Conservation (phyloP, 1,139 yeast species). For the Suhomyces yuchorum region DNA sequence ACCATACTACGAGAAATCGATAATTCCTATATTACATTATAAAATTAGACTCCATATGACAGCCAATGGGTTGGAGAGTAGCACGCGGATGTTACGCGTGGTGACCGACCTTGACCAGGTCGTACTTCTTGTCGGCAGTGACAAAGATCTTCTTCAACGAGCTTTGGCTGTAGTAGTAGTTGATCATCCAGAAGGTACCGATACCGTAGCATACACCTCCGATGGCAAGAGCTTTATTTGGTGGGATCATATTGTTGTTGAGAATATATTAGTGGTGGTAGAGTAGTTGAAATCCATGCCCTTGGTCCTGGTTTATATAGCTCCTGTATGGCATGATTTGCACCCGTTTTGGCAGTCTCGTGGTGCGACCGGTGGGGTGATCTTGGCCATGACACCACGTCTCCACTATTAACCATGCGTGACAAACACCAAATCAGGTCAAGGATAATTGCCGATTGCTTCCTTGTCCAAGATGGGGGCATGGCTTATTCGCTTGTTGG, state of each 20-base stretch:
- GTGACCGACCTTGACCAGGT: constrained; percentile 29
- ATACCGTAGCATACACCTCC: constrained; percentile 42
- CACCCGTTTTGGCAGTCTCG: neutral
- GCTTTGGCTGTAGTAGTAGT: constrained; percentile 35
- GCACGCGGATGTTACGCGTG: constrained; percentile 13
- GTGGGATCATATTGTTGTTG: constrained; percentile 10
- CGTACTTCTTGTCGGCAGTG: constrained; percentile 33
- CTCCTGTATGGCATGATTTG: constrained; percentile 2
- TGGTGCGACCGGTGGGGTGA: constrained; percentile 6
- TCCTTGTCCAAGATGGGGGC: too few species aligned
- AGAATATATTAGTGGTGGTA: constrained; percentile 1
- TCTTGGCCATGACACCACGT: neutral
- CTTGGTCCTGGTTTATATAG: neutral
- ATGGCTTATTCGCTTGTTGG: too few species aligned
- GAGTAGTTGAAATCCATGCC: neutral
- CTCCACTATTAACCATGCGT: neutral
- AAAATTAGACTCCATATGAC: constrained; percentile 4
- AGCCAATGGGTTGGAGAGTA: neutral
- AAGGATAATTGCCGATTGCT: too few species aligned
- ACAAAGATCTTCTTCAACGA: constrained; percentile 34
- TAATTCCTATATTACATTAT: constrained; percentile 7
- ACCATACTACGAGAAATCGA: neutral
- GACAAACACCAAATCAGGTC: neutral
- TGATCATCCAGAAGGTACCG: constrained; percentile 41
- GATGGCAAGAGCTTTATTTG: constrained; percentile 32